Conservation (phyloP, 2,329 filamentous ascomycete species). For the Hymenotorrendiella dingleyae region DNA sequence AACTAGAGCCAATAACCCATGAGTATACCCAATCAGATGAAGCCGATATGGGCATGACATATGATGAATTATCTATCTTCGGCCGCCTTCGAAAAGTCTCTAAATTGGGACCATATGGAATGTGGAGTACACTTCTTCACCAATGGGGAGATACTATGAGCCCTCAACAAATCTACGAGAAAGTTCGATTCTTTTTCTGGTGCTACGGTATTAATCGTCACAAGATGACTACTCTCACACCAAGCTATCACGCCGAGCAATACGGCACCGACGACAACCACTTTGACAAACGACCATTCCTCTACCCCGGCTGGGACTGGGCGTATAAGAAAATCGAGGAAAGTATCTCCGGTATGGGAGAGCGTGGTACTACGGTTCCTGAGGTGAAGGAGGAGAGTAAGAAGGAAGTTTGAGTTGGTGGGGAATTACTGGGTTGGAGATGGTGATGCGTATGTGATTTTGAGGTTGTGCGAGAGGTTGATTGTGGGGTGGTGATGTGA, state of each 20-base stretch:
- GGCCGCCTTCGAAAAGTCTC: slow-evolving; percentile 41
- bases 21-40: slow-evolving; percentile 48
- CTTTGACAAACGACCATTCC: slow-evolving; percentile 48
- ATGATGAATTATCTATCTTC: slow-evolving; percentile 40
- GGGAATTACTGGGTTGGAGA: too few relatives aligned
- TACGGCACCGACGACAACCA: slow-evolving; percentile 47
- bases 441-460: too few relatives aligned
- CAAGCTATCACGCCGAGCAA: slow-evolving; percentile 32
- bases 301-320: slow-evolving; percentile 37
- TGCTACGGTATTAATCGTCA: slow-evolving; percentile 55
- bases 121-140: slow-evolving; percentile 42
- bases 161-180: slow-evolving; percentile 41
- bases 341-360: slow-evolving; percentile 3
- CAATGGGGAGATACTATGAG: slow-evolving; percentile 37
- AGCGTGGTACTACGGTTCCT: slow-evolving; percentile 2
- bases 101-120: slow-evolving; percentile 42
- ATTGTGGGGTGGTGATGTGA: too few relatives aligned
- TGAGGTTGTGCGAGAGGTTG: too few relatives aligned
- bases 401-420: not conserved
- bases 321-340: slow-evolving; percentile 8
- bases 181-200: slow-evolving; percentile 38
- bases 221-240: slow-evolving; percentile 36
- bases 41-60: slow-evolving; percentile 44
- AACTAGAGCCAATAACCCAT: slow-evolving; percentile 59
- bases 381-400: not conserved